phyloP scores from a whole-genome alignment of 352 stramenopile species.

The Phytophthora melonis region DNA sequence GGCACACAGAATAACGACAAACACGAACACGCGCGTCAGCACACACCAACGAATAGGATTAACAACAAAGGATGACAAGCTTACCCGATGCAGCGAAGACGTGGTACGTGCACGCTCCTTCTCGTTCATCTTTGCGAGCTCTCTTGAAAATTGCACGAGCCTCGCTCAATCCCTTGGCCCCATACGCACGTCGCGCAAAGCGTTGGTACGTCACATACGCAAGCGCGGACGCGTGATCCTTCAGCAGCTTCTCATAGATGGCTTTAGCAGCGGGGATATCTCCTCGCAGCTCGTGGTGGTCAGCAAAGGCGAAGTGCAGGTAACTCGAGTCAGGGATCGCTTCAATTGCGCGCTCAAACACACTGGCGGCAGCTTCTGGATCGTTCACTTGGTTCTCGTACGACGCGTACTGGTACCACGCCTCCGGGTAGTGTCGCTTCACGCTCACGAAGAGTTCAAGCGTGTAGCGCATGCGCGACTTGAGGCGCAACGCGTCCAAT shows the following conservation, averaged over 20 bases:
- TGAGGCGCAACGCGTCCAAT: slow-evolving; percentile 79
- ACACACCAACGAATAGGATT: not conserved
- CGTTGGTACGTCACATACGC: slow-evolving; percentile 89
- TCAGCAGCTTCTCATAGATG: slow-evolving; percentile 86
- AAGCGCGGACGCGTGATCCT: slow-evolving; percentile 76
- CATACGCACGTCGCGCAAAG: slow-evolving; percentile 82
- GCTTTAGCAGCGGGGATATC: slow-evolving; percentile 71
- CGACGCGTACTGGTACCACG: slow-evolving; percentile 87
- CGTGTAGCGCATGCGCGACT: slow-evolving; percentile 86
- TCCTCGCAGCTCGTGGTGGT: slow-evolving; percentile 83
- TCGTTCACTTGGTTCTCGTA: slow-evolving; percentile 87
- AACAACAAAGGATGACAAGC: not conserved
- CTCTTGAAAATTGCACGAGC: slow-evolving; percentile 85
- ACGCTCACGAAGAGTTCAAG: slow-evolving; percentile 85
- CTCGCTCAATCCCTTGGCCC: slow-evolving; percentile 77
- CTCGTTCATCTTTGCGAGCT: slow-evolving; percentile 83
- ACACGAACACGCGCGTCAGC: slow-evolving; percentile 13
- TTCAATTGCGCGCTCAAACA: slow-evolving; percentile 83
- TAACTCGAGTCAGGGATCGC: slow-evolving; percentile 85
- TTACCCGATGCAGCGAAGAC: slow-evolving; percentile 85
- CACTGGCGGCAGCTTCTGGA: slow-evolving; percentile 61
- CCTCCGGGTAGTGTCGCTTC: slow-evolving; percentile 80
- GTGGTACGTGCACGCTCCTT: slow-evolving; percentile 85
- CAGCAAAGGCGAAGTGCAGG: slow-evolving; percentile 80
- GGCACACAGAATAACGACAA: slow-evolving; percentile 7